phyloP scores from a whole-genome alignment of 2,329 filamentous ascomycete species.

The Ophiostoma angusticollis region DNA sequence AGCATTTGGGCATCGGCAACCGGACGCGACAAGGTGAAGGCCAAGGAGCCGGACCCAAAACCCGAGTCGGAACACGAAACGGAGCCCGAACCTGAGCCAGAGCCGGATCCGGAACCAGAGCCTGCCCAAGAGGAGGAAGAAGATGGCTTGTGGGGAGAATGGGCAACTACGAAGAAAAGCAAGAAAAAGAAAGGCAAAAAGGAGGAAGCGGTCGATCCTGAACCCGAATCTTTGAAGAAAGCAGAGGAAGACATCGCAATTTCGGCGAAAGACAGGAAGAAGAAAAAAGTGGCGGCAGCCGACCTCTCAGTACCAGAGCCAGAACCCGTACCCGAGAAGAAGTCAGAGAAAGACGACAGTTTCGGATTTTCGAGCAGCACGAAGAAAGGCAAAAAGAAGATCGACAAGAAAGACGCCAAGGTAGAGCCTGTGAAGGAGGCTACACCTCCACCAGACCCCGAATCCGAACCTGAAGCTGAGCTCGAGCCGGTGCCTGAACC shows the following conservation, averaged over 20 bases:
- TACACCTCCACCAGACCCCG: slow-evolving; percentile 15
- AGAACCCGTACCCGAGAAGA: slow-evolving; percentile 3
- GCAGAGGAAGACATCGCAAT: not conserved
- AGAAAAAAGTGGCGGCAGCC: slow-evolving; percentile 14
- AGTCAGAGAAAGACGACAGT: slow-evolving; percentile 3
- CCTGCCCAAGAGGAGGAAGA: slow-evolving; percentile 7
- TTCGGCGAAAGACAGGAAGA: slow-evolving; percentile 9
- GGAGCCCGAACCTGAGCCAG: slow-evolving; percentile 5
- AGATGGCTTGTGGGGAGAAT: slow-evolving; percentile 13
- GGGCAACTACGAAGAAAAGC: not conserved
- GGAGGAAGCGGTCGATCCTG: slow-evolving; percentile 10
- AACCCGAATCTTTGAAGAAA: slow-evolving; percentile 2
- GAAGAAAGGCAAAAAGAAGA: slow-evolving; percentile 9
- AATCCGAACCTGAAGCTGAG: slow-evolving; percentile 9
- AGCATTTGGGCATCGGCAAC: not conserved
- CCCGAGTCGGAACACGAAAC: not conserved
- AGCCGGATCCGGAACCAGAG: slow-evolving; percentile 12
- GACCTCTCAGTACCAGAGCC: slow-evolving; percentile 7
- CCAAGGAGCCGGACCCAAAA: not conserved
- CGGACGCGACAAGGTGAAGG: not conserved
- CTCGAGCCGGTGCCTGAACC: slow-evolving; percentile 8
- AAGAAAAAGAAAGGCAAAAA: slow-evolving; percentile 16
- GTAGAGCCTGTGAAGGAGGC: slow-evolving; percentile 14
- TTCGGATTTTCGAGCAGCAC: not conserved
- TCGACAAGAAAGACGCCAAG: slow-evolving; percentile 1